Evolutionary conservation across 2,329 filamentous ascomycete species (phyloP).

Genomic region (Xylariaceae sp.): DNA sequence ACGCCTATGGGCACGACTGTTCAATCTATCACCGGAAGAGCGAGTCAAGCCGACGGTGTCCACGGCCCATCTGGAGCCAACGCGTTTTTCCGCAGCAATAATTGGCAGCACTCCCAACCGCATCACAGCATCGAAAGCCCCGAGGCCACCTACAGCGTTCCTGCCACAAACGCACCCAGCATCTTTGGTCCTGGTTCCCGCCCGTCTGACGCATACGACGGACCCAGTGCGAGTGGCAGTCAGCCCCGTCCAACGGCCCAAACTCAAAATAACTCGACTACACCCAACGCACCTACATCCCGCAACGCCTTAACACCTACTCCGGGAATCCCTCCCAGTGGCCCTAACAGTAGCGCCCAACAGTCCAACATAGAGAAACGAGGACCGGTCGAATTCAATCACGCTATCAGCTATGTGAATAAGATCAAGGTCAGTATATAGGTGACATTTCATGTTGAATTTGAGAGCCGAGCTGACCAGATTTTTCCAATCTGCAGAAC

Average conservation of each 20-base stretch:
- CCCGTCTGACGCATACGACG: conserved; percentile 31
- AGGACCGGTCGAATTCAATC: conserved; percentile 96
- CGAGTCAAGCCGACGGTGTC: conserved; percentile 42
- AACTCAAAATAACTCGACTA: conserved; percentile 32
- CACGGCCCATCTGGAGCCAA: conserved; percentile 35
- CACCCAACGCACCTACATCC: conserved; percentile 42
- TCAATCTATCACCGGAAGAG: conserved; percentile 68
- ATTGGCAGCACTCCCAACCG: conserved; percentile 55
- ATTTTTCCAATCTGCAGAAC: conserved; percentile 56
- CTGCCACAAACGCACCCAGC: conserved; percentile 47
- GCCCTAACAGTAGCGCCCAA: conserved; percentile 57
- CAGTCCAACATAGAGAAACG: conserved; percentile 72
- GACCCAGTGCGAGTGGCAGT: conserved; percentile 23
- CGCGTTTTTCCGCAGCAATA: conserved; percentile 44
- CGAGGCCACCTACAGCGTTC: conserved; percentile 58
- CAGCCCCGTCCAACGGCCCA: conserved; percentile 33
- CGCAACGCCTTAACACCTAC: conserved; percentile 58
- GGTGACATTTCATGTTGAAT: no score
- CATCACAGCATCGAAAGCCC: conserved; percentile 61
- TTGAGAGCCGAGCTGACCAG: conserved; percentile 8
- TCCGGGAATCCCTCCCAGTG: conserved; percentile 52
- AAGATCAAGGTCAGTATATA: conserved; percentile 99
- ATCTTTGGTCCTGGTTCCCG: conserved; percentile 43
- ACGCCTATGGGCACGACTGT: conserved; percentile 98
- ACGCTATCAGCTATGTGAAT: conserved; percentile 98